Percentiles rank a stretch among this genome's conserved stretches.
Conservation (phyloP, 495 filamentous ascomycete genomes). For the Penicillium verhagenii region DNA sequence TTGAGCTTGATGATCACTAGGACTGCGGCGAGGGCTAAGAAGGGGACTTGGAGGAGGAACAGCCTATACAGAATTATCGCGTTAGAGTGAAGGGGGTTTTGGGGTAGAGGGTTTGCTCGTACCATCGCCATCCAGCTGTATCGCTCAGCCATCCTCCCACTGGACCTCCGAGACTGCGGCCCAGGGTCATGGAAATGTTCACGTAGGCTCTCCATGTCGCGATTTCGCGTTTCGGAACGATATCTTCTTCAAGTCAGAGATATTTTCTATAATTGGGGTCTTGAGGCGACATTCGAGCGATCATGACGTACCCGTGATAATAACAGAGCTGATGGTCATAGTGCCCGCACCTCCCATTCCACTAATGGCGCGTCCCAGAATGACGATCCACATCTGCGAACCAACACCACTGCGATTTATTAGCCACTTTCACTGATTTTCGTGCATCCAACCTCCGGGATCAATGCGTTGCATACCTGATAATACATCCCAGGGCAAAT, state of each 20-base stretch:
- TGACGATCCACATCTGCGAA: constrained; percentile 50
- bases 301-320: constrained; percentile 55
- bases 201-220: constrained; percentile 65
- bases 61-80: constrained; percentile 43
- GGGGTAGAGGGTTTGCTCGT: neutral
- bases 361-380: constrained; percentile 57
- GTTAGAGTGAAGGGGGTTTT: neutral
- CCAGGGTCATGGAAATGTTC: constrained; percentile 62
- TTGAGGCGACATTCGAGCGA: neutral
- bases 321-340: constrained; percentile 53
- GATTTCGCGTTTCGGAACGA: constrained; percentile 65
- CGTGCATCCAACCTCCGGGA: neutral
- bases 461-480: constrained; percentile 27
- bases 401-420: constrained; percentile 46
- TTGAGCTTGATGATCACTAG: constrained; percentile 49
- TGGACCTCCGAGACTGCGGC: constrained; percentile 63
- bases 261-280: too few relatives aligned
- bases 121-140: constrained; percentile 68
- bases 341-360: constrained; percentile 61
- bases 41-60: constrained; percentile 58
- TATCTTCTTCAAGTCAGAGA: constrained; percentile 35
- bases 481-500: constrained; percentile 42
- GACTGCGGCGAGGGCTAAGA: constrained; percentile 48
- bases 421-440: neutral
- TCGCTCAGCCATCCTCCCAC: constrained; percentile 64